Evolutionary conservation across 495 filamentous ascomycete species (phyloP).

Genomic region (Parathielavia hyrcaniae): DNA sequence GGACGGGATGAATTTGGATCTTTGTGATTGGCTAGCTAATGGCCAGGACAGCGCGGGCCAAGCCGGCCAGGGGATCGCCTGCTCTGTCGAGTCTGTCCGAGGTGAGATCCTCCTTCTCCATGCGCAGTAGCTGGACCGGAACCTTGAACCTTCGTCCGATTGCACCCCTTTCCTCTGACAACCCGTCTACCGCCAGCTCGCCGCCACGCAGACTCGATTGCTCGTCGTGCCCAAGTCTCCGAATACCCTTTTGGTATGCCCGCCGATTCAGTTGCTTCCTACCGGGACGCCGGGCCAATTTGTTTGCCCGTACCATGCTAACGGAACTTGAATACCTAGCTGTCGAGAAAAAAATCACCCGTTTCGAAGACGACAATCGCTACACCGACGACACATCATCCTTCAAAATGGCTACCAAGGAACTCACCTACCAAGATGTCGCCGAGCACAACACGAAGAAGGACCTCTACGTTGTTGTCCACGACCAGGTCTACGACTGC

Average conservation of each 20-base stretch:
- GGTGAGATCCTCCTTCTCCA: conserved; percentile 14
- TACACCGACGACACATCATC: conserved; percentile 13
- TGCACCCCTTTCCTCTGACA: conserved; percentile 14
- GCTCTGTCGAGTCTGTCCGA: conserved; percentile 7
- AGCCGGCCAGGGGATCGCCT: conserved; percentile 15
- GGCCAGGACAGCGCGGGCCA: not conserved
- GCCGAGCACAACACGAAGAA: conserved; percentile 89
- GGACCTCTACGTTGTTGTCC: conserved; percentile 84
- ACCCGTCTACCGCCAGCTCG: conserved; percentile 7
- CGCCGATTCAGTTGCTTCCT: not conserved
- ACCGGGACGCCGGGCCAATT: not conserved
- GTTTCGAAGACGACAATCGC: conserved; percentile 13
- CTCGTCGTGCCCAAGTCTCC: conserved; percentile 16
- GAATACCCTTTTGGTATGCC: conserved; percentile 11
- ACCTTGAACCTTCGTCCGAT: conserved; percentile 15
- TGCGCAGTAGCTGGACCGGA: conserved; percentile 9
- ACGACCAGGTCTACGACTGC: conserved; percentile 93
- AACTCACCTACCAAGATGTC: conserved; percentile 80
- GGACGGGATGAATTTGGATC: conserved; percentile 10
- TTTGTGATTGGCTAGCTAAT: conserved; percentile 16
- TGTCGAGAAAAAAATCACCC: conserved; percentile 21
- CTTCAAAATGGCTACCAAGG: conserved; percentile 61
- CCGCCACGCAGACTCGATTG: conserved; percentile 5
- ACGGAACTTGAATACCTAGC: conserved; percentile 24
- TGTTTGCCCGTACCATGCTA: conserved; percentile 9